Evolutionary conservation across 176 grass and related monocot species (phyloP).

Genomic region (Otatea glauca): DNA sequence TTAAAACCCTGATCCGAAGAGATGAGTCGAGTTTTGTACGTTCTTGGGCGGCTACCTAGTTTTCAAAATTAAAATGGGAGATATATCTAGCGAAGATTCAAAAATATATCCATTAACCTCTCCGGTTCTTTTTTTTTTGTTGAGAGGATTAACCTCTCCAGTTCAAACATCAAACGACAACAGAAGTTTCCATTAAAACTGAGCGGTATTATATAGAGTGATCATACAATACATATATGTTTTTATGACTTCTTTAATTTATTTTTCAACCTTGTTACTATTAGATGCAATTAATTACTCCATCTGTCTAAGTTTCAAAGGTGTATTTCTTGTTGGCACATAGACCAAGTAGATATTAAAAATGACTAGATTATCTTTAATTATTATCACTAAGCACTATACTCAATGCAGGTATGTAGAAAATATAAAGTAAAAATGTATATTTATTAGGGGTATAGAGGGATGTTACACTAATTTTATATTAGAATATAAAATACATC

Average conservation of each 20-base stretch:
- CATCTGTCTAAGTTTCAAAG: too few species aligned
- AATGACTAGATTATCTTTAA: too few species aligned
- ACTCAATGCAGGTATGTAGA: too few species aligned
- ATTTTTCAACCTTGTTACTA: not conserved
- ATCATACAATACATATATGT: not conserved
- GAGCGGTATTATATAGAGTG: not conserved
- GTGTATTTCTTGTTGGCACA: too few species aligned
- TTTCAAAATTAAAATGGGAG: not conserved
- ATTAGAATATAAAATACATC: too few species aligned
- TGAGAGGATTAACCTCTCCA: not conserved
- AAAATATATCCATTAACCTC: not conserved
- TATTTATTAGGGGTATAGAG: too few species aligned
- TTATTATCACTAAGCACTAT: too few species aligned
- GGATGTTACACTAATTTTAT: too few species aligned
- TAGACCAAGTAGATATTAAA: too few species aligned
- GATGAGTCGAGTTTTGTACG: not conserved
- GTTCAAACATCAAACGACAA: not conserved
- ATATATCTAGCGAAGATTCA: not conserved
- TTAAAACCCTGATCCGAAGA: too few species aligned
- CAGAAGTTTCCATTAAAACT: not conserved
- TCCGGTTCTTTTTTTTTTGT: too few species aligned
- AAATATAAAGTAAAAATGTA: too few species aligned
- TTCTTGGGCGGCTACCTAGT: not conserved
- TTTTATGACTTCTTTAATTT: not conserved
- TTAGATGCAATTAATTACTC: not conserved